phyloP scores from a whole-genome alignment of 1,139 yeast species.

The Kodamaea plutei region DNA sequence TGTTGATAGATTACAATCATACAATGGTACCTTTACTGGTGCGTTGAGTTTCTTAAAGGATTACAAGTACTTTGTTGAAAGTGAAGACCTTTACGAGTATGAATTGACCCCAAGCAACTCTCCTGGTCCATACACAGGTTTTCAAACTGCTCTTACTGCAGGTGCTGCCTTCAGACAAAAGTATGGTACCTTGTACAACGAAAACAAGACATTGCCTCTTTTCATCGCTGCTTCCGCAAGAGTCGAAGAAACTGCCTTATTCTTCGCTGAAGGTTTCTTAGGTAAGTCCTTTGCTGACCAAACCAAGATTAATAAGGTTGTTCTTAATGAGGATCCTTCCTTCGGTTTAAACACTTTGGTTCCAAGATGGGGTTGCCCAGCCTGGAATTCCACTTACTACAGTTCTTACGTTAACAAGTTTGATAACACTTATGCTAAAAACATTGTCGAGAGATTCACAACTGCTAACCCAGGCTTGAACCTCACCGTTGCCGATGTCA shows the following conservation, averaged over 20 bases:
- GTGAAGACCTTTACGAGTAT: conserved; percentile 18
- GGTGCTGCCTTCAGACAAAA: conserved; percentile 29
- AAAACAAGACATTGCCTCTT: conserved; percentile 19
- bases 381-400: conserved; percentile 13
- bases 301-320: conserved; percentile 11
- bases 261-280: conserved; percentile 26
- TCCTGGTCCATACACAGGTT: conserved; percentile 14
- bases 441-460: conserved; percentile 38
- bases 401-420: conserved; percentile 12
- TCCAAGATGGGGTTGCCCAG: conserved; percentile 27
- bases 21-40: conserved; percentile 18
- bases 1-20: conserved; percentile 18
- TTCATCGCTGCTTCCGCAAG: conserved; percentile 29
- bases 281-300: conserved; percentile 6
- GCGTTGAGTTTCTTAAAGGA: conserved; percentile 24
- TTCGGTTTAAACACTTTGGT: conserved; percentile 26
- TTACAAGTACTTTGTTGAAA: conserved; percentile 22
- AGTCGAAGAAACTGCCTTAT: conserved; percentile 25
- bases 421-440: conserved; percentile 27
- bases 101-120: conserved; percentile 10
- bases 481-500: conserved; percentile 34
- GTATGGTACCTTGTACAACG: conserved; percentile 23
- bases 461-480: conserved; percentile 38
- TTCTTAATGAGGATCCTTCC: conserved; percentile 23
- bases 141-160: conserved; percentile 26